These are phyloP conservation scores for Uronychia setigera DNA, from an alignment of 73 alveolate species.

Conservation along the genomic window DNA sequence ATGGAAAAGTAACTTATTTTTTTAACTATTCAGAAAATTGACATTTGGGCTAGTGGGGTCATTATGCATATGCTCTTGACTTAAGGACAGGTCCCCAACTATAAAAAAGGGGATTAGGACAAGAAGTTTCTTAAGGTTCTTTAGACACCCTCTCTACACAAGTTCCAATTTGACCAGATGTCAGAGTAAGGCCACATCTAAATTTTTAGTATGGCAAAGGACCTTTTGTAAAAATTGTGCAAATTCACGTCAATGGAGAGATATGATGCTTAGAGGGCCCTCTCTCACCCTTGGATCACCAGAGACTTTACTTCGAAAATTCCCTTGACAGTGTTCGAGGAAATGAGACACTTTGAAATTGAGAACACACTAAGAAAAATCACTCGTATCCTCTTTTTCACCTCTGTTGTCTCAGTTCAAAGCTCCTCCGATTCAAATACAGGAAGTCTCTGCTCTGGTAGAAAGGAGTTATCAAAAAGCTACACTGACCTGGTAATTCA, in stretches of 20 bases:
- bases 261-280: neutral
- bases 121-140: neutral
- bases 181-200: neutral
- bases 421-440: too few species aligned
- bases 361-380: neutral
- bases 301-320: neutral
- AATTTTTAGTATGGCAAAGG: neutral
- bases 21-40: neutral
- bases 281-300: neutral
- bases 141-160: neutral
- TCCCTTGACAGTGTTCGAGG: neutral
- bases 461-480: too few species aligned
- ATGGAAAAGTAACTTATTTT: conserved; percentile 32
- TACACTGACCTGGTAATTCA: too few species aligned
- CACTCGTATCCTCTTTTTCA: neutral
- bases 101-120: neutral
- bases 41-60: conserved; percentile 5
- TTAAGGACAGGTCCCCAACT: neutral
- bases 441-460: too few species aligned
- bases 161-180: neutral
- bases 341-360: neutral
- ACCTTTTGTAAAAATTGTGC: neutral
- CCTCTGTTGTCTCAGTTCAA: too few species aligned
- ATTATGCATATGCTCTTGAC: conserved; percentile 3
- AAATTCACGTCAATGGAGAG: neutral